A percentile compares a stretch with the other conserved stretches of the same genome.
phyloP scores from a whole-genome alignment of 495 filamentous ascomycete genomes.

The Rostrohypoxylon terebratum region DNA sequence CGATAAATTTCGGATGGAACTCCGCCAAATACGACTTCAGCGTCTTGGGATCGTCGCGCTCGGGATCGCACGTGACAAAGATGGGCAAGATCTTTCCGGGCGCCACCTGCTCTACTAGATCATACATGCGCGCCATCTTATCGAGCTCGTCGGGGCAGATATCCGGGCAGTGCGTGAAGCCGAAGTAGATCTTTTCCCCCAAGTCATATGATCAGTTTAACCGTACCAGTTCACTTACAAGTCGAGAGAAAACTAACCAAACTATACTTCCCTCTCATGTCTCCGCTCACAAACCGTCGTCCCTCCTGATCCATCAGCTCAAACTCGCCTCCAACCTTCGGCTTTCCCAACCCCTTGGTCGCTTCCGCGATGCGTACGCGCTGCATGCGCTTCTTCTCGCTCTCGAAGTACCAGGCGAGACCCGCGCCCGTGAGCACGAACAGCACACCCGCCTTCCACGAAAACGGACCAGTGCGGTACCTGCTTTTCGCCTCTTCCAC shows the following conservation, averaged over 20 bases:
- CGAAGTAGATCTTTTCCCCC: conserved; percentile 81
- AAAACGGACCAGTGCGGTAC: conserved; percentile 78
- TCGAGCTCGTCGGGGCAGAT: conserved; percentile 99
- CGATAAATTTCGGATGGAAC: conserved; percentile 90
- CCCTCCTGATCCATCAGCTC: conserved; percentile 85
- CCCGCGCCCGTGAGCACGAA: conserved; percentile 83
- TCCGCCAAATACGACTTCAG: conserved; percentile 86
- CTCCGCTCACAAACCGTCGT: conserved; percentile 75
- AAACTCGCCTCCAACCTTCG: conserved; percentile 92
- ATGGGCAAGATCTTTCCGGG: conserved; percentile 68
- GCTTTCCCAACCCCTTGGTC: conserved; percentile 89
- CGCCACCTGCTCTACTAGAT: conserved; percentile 71
- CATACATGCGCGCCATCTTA: conserved; percentile 95
- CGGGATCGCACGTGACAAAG: conserved; percentile 96
- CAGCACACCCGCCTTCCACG: conserved; percentile 85
- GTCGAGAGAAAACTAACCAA: conserved; percentile 61
- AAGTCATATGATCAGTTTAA: not conserved
- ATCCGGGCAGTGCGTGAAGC: conserved; percentile 97
- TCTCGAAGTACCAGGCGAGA: conserved; percentile 88
- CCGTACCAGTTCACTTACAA: not conserved
- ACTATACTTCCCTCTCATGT: conserved; percentile 87
- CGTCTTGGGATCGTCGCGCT: conserved; percentile 85
- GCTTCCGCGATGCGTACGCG: conserved; percentile 87
- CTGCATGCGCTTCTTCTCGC: conserved; percentile 89
- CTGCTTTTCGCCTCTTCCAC: conserved; percentile 66